Evolutionary conservation across 768 basidiomycete genomes (phyloP), one percentile per base, ranked within the genome.

Genomic region (Pulveroboletus frians): DNA sequence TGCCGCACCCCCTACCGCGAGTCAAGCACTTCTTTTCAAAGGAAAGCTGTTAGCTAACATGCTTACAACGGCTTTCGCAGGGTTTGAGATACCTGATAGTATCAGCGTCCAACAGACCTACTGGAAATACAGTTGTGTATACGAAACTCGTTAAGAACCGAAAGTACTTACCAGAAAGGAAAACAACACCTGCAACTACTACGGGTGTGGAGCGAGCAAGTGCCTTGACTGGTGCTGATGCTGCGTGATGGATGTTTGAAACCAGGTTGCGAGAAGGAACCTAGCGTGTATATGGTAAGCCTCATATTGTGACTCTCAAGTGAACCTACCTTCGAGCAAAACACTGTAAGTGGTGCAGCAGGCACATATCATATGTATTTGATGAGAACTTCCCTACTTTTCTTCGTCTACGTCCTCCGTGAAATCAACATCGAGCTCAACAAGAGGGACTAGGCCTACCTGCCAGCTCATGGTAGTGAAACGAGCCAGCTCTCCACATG

Each of bases 361-460:
- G 21, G 73, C 71, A 57, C 74, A 78, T 10, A 76, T 77, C 67
- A 73, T 49, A 27, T 62, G 73, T 49, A 27, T 62, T 62, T 42
- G 77, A 75, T 67, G 42, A 77, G 76, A 32, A 78, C 69, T 50
- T 76, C 72, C 1, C 68, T 68, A 49, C 75, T 77, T 52, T 74
- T 66, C 31, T 60, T 64, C 44, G 79, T 73, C 70, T 18, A 76
- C 73, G 37, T 78, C 76, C 29, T 66, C 76, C 21, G 69, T 65
- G 52, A 78, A 77, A 55, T 78, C 74, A 17, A 78, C 72, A 54
- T 79, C 77, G 11, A 75, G 77, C 55, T 78, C 77, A 7, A 78
- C 71, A 46, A 79, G 74, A 4, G 76, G 76, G n/a, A 78, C 75
- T 18, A 79, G 55, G 26, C 75, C 74, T 1, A 75, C 76, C 59